Conservation (phyloP, 73 alveolate species). For the Stentor roeselii region DNA sequence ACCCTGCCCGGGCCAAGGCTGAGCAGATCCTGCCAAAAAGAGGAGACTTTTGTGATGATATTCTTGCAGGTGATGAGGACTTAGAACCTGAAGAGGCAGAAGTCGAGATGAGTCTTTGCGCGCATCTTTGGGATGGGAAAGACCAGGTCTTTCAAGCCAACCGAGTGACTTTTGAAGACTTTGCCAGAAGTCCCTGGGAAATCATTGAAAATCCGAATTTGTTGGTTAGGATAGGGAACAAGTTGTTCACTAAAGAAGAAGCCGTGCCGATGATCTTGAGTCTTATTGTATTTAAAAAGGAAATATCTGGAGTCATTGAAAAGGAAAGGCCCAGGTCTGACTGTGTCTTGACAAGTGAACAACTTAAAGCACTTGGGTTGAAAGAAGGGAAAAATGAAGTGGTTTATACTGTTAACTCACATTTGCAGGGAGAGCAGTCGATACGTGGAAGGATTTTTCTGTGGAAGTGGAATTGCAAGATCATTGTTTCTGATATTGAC, state of each 20-base stretch:
- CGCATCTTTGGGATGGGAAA: neutral
- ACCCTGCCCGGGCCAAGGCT: neutral
- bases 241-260: slow-evolving; percentile 75
- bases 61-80: slow-evolving; percentile 12
- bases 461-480: slow-evolving; percentile 72
- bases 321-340: neutral
- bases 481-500: slow-evolving; percentile 93
- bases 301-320: slow-evolving; percentile 29
- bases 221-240: slow-evolving; percentile 74
- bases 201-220: slow-evolving; percentile 69
- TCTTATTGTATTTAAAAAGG: slow-evolving; percentile 71
- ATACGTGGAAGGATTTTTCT: slow-evolving; percentile 71
- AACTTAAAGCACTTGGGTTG: neutral
- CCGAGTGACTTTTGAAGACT: neutral
- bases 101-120: neutral
- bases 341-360: neutral
- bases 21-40: slow-evolving; percentile 12
- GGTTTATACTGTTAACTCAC: neutral
- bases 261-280: slow-evolving; percentile 85
- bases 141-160: neutral
- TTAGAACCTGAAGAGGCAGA: neutral
- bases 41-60: slow-evolving; percentile 34
- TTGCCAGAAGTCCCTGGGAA: slow-evolving; percentile 67
- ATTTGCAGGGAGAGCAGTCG: slow-evolving; percentile 55
- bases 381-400: neutral